Conservation (phyloP, 225 moss, liverwort and hornwort species). For the Pleurozium schreberi region DNA sequence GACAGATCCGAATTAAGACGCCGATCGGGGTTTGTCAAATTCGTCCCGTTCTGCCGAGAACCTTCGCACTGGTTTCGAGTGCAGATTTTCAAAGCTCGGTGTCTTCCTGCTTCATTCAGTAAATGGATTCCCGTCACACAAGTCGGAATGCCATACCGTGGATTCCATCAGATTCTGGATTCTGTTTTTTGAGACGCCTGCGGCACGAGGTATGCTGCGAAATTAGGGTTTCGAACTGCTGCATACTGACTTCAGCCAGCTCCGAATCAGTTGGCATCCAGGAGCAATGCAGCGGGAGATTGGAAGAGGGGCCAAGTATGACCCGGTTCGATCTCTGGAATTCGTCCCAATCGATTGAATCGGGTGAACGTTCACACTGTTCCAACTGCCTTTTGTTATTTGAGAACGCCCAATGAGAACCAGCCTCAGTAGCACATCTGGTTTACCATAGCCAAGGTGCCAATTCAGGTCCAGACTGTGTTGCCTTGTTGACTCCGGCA, state of each 20-base stretch:
- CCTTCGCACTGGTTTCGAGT: not conserved
- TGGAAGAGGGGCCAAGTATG: not conserved
- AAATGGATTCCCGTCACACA: not conserved
- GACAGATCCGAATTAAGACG: not conserved
- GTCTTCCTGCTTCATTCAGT: not conserved
- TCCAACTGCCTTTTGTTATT: not conserved
- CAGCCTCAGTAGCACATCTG: not conserved
- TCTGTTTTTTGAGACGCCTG: too few species aligned
- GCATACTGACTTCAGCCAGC: not conserved
- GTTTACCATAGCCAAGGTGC: not conserved
- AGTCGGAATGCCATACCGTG: not conserved
- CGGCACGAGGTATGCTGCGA: not conserved
- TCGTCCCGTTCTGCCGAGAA: not conserved
- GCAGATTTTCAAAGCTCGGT: not conserved
- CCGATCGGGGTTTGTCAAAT: not conserved
- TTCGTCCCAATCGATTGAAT: not conserved
- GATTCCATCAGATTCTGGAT: not conserved
- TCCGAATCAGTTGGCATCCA: not conserved
- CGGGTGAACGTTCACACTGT: not conserved
- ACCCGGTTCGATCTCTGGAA: not conserved
- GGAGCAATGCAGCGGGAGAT: not conserved
- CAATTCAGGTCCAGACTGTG: not conserved
- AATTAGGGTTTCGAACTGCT: not conserved
- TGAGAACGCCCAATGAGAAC: not conserved
- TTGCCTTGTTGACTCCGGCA: conserved; percentile 9